Evolutionary conservation across 345 rosid genomes (phyloP).

Genomic region (Moricandia arvensis): DNA sequence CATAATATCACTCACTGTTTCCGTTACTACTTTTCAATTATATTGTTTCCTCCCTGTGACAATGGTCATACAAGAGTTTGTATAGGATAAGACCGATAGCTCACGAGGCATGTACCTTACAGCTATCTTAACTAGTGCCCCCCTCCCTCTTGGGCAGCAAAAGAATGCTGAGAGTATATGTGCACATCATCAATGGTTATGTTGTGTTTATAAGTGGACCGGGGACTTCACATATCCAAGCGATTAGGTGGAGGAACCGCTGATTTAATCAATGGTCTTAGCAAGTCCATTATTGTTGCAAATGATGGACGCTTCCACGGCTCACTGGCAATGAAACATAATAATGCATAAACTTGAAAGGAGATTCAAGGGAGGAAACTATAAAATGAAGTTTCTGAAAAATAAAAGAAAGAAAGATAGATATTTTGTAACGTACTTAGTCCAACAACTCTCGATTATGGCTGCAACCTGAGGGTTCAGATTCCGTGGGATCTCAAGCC

Average conservation of each 20-base stretch:
- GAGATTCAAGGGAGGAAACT: background rate
- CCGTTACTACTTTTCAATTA: slow-evolving; percentile 24
- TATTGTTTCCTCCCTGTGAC: slow-evolving; percentile 1
- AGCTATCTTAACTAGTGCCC: background rate
- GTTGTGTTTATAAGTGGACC: background rate
- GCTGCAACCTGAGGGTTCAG: slow-evolving; percentile 77
- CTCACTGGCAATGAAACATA: slow-evolving; percentile 54
- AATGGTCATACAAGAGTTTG: background rate
- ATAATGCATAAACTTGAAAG: background rate
- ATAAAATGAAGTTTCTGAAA: background rate
- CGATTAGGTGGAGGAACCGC: slow-evolving; percentile 58
- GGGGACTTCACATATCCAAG: slow-evolving; percentile 5
- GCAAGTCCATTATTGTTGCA: slow-evolving; percentile 71
- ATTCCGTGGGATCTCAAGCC: slow-evolving; percentile 89
- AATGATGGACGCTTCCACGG: slow-evolving; percentile 99
- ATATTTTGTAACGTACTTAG: slow-evolving; percentile 48
- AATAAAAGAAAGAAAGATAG: background rate
- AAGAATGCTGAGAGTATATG: background rate
- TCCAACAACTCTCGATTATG: slow-evolving; percentile 93
- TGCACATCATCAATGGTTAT: background rate
- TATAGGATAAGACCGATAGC: background rate
- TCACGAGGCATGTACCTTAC: background rate
- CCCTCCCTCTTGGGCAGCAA: background rate
- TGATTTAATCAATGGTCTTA: slow-evolving; percentile 69
- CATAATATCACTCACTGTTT: slow-evolving; percentile 3